Base-by-base conservation (phyloP, 2,329 filamentous ascomycete species). In the Alternaria gansuensis region DNA sequence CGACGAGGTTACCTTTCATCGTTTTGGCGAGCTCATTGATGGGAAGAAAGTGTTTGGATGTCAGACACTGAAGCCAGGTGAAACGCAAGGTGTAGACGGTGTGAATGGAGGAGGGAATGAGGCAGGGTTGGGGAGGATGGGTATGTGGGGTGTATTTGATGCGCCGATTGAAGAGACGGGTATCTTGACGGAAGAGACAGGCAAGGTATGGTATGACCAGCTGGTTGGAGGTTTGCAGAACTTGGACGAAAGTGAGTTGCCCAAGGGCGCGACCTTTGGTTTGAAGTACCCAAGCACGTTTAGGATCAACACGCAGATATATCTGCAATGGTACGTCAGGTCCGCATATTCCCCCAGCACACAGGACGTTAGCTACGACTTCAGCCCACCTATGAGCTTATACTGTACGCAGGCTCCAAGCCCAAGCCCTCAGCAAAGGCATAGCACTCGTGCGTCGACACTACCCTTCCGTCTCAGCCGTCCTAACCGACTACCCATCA, bases 341-440 rank as follows among this genome's bases (percentile, higher is more conserved):
- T 17, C 4, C 14, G 21, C 21, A 26, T 29, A 8, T 6, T 17
- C 5, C 21, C 40, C 11, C 3, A 3, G 34, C 28, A 40, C 5
- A 6, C 26, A 3, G 10, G 14, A 17, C 2, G 2, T 3, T 44
- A 4, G 13, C 4, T 17, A 21, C 8, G 6, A 17, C 7, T 5
- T 17, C 14, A 29, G 4, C 10, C 10, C 3, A 1, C 5, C 8
- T 9, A 31, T 26, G 29, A 40, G 23, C 37, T 56, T 3, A 49
- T 11, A 28, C 4, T 13, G 11, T 31, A 28, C 14, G 6, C 13
- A 77, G 75, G 75, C 64, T 78, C 1, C 74, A 77, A 58, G 58
- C 89, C 0, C 88, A 95, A 79, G 96, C 91, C 73, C 83, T 91
- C 23, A 86, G 85, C 68, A 87, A 87, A 60, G 90, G 91, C 23